Conservation (phyloP, 1,139 yeast species). For the Debaryomyces nepalensis region DNA sequence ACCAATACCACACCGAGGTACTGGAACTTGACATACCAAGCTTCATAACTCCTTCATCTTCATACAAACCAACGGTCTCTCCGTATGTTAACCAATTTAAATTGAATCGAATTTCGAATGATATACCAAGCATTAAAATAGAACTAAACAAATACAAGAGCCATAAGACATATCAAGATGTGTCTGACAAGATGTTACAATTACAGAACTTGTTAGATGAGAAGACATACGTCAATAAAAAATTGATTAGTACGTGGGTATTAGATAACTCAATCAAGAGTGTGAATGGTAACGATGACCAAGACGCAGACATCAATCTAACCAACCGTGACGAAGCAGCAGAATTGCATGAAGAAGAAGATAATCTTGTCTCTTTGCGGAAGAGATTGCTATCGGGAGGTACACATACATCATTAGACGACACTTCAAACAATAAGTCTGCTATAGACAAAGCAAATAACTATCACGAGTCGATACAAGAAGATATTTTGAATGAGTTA, state of each 20-base stretch:
- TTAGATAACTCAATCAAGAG: constrained; percentile 12
- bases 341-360: constrained; percentile 19
- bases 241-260: constrained; percentile 22
- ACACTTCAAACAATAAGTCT: constrained; percentile 7
- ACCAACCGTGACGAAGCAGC: constrained; percentile 5
- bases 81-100: constrained; percentile 31
- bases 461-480: constrained; percentile 51
- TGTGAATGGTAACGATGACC: constrained; percentile 6
- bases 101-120: constrained; percentile 23
- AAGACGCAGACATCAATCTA: constrained; percentile 5
- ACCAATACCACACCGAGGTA: constrained; percentile 23
- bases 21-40: constrained; percentile 18
- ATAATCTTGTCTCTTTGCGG: constrained; percentile 30
- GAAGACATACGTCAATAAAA: constrained; percentile 25
- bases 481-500: constrained; percentile 44
- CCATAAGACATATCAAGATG: constrained; percentile 18
- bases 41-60: constrained; percentile 10
- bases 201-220: constrained; percentile 30
- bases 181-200: constrained; percentile 17
- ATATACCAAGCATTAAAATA: constrained; percentile 14
- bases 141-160: constrained; percentile 17
- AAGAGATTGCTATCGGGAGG: constrained; percentile 34
- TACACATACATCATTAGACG: constrained; percentile 16
- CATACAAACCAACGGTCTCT: constrained; percentile 18
- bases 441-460: constrained; percentile 18